phyloP scores from a whole-genome alignment of 129 eudicot genomes.

The Centaurea solstitialis region DNA sequence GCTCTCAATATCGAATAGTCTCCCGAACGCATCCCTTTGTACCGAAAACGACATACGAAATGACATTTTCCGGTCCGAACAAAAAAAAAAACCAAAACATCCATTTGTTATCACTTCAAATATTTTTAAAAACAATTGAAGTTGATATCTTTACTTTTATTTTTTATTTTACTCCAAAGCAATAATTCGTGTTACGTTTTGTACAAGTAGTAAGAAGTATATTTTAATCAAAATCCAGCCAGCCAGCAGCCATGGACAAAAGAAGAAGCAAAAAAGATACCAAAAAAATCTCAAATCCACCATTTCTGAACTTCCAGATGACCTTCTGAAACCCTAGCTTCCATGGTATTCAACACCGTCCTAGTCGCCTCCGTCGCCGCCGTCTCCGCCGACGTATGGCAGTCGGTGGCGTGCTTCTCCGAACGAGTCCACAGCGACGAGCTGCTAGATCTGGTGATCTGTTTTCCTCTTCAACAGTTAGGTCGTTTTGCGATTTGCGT shows the following conservation, averaged over 20 bases:
- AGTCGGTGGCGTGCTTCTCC: constrained; percentile 49
- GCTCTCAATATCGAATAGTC: too few species aligned
- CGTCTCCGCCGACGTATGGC: constrained; percentile 57
- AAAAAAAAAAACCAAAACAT: too few species aligned
- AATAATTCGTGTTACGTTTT: constrained; percentile 6
- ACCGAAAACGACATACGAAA: too few species aligned
- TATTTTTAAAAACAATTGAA: too few species aligned
- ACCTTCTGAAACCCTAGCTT: not conserved
- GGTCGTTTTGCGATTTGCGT: constrained; percentile 48
- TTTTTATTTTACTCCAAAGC: not conserved
- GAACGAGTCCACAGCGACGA: constrained; percentile 43
- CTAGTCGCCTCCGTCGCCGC: constrained; percentile 47
- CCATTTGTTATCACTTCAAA: too few species aligned
- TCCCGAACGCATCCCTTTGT: too few species aligned
- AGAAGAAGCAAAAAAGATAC: constrained; percentile 5
- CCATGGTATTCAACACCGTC: constrained; percentile 61
- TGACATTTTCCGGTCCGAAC: too few species aligned
- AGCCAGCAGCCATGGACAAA: constrained; percentile 18
- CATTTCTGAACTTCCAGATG: not conserved
- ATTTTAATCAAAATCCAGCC: not conserved
- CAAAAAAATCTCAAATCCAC: constrained; percentile 6
- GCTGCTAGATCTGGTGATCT: constrained; percentile 49
- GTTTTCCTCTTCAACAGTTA: constrained; percentile 60
- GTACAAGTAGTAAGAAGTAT: not conserved
- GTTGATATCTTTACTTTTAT: too few species aligned